Conservation (phyloP, 352 stramenopile species). For the Pythium phragmiticola region DNA sequence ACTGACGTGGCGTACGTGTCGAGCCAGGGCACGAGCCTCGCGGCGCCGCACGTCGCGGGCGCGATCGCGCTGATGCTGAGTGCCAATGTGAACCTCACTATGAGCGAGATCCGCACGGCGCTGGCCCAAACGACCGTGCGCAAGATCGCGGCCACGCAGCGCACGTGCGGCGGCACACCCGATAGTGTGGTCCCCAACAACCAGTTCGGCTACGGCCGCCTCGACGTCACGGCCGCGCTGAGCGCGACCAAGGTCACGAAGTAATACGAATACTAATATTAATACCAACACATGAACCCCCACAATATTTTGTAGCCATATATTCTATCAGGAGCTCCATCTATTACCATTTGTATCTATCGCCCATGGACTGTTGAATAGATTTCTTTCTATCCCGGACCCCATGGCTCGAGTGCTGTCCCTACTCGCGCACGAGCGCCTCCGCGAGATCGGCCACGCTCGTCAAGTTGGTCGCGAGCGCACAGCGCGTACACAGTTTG, state of each 20-base stretch:
- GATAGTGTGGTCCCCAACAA: slow-evolving; percentile 34
- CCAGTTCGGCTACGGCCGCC: slow-evolving; percentile 31
- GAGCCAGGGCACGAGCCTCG: slow-evolving; percentile 32
- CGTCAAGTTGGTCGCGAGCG: slow-evolving; percentile 40
- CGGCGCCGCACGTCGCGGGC: slow-evolving; percentile 32
- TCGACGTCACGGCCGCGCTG: slow-evolving; percentile 20
- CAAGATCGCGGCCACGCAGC: slow-evolving; percentile 19
- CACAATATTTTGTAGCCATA: too few species aligned
- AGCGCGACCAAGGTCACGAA: slow-evolving; percentile 4
- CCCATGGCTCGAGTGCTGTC: not conserved
- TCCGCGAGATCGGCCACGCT: slow-evolving; percentile 50
- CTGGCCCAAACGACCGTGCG: slow-evolving; percentile 11
- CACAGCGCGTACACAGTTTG: slow-evolving; percentile 56
- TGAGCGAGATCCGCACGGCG: slow-evolving; percentile 12
- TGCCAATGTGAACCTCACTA: slow-evolving; percentile 17
- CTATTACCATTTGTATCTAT: too few species aligned
- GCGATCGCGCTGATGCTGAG: slow-evolving; percentile 30
- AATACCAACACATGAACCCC: too few species aligned
- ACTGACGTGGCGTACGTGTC: slow-evolving; percentile 28
- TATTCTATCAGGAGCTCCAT: too few species aligned
- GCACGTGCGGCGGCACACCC: slow-evolving; percentile 15
- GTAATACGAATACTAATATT: not conserved
- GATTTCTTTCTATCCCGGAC: too few species aligned
- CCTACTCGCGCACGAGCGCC: slow-evolving; percentile 39
- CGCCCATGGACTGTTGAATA: too few species aligned